Base-by-base conservation (phyloP, 148 eudicot species). In the Amaranthus hypochondriacus region DNA sequence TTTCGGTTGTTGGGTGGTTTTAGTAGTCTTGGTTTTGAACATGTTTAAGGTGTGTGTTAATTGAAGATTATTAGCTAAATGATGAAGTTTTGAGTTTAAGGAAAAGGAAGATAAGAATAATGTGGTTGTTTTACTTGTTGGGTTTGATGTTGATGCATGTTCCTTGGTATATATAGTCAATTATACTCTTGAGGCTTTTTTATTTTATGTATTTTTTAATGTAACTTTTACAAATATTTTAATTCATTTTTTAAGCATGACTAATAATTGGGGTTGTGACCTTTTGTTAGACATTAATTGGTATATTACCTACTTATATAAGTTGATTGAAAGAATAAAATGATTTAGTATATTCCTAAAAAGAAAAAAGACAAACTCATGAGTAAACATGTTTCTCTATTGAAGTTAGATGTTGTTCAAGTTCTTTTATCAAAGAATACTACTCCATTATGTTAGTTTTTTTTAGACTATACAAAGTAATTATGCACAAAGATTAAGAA, bases 1-100 rank as follows among this genome's bases (percentile, higher is more conserved):
- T 28, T 28, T 28, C 39, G 39, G 39, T 28, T 28, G 39, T 59
- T 65, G 60, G 65, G 70, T 47, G 62, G 67, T 56, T 39, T 55
- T 71, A 72, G 28, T 78, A 47, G 69, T 77, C 77, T 74, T 76
- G 76, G 65, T 70, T 56, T 80, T 81, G 57, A 77, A 81, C 80
- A 28, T 28, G 39, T 28, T 28, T 28, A 28, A 28, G 39, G 39
- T 55, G 56, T 66, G 56, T 66, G 15, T 48, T 62, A 39, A 66
- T 60, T 70, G 53, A 59, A 72, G 53, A 46, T 65, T 59, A 4
- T 18, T 48, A 28, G 39, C 39, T 51, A 69, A 44, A 51, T 72
- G 74, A 69, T 59, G 63, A 76, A 52, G 51, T 15, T 76, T 76
- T 69, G 72, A 81, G 77, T 68, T 65, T 28, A 28, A 44, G 28